These are phyloP conservation scores for Aeschynomene evenia DNA, from an alignment of 306 rosid genomes.

Conservation along the genomic window DNA sequence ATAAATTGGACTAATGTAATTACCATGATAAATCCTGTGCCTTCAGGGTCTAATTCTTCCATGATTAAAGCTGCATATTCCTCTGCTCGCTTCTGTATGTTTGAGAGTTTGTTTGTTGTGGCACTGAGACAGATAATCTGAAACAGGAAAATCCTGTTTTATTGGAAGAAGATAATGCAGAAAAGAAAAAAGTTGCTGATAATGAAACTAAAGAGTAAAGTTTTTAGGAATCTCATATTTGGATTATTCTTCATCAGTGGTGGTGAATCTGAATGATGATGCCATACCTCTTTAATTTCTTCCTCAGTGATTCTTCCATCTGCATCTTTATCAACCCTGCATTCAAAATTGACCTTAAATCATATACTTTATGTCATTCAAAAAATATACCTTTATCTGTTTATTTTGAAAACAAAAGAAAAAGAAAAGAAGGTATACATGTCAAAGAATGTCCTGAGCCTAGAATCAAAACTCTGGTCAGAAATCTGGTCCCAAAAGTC, in stretches of 20 bases:
- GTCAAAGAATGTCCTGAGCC: constrained; percentile 73
- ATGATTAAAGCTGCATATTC: constrained; percentile 76
- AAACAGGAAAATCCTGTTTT: constrained; percentile 16
- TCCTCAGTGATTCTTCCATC: constrained; percentile 67
- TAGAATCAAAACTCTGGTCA: constrained; percentile 63
- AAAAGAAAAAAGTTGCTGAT: neutral
- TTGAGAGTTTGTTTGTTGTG: constrained; percentile 62
- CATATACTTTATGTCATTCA: constrained; percentile 19
- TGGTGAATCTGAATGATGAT: constrained; percentile 10
- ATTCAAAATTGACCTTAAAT: constrained; percentile 29
- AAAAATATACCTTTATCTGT: neutral
- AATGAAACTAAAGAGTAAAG: neutral
- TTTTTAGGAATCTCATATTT: neutral
- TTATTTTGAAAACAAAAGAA: neutral
- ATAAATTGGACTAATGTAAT: constrained; percentile 13
- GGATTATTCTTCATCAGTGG: neutral
- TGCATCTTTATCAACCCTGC: constrained; percentile 74
- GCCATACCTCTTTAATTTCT: constrained; percentile 61
- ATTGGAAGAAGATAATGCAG: neutral
- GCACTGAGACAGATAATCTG: constrained; percentile 69
- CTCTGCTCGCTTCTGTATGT: constrained; percentile 61
- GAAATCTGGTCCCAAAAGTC: constrained; percentile 74
- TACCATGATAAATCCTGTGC: constrained; percentile 64
- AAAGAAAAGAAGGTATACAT: constrained; percentile 44
- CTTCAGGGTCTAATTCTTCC: constrained; percentile 73